Percentiles rank a stretch among this genome's conserved stretches.
Evolutionary conservation across 2,329 filamentous ascomycete genomes (phyloP).

Genomic region (Nemania abortiva): DNA sequence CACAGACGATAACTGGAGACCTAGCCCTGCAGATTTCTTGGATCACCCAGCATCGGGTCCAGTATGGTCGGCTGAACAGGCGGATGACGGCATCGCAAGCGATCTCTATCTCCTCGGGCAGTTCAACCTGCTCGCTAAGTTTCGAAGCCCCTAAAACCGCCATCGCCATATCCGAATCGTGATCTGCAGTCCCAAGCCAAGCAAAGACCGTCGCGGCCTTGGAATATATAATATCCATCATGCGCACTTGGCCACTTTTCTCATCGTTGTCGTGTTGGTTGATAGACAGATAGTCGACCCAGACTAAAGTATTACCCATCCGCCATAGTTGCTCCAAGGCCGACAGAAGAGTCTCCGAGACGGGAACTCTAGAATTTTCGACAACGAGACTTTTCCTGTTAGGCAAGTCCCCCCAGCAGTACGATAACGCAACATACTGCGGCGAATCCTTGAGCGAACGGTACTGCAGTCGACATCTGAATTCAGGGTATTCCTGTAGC

Average conservation of each 20-base stretch:
- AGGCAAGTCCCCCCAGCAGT: constrained; percentile 25
- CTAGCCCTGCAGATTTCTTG: constrained; percentile 29
- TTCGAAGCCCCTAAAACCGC: constrained; percentile 24
- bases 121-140: constrained; percentile 20
- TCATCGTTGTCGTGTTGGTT: constrained; percentile 43
- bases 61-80: constrained; percentile 29
- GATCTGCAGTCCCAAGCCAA: constrained; percentile 40
- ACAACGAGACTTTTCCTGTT: constrained; percentile 18
- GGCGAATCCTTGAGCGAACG: constrained; percentile 16
- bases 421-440: constrained; percentile 25
- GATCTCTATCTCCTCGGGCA: constrained; percentile 29
- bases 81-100: constrained; percentile 25
- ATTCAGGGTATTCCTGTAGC: constrained; percentile 13
- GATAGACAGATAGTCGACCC: constrained; percentile 46
- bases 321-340: constrained; percentile 26
- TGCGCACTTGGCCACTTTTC: constrained; percentile 42
- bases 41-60: constrained; percentile 28
- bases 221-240: constrained; percentile 44
- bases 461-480: constrained; percentile 20
- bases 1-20: constrained; percentile 25
- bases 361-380: constrained; percentile 2
- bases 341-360: constrained; percentile 21
- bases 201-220: constrained; percentile 40
- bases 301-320: constrained; percentile 26
- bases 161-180: constrained; percentile 32